Conservation (phyloP, 2,329 filamentous ascomycete genomes). For the Beauveria medogensis region DNA sequence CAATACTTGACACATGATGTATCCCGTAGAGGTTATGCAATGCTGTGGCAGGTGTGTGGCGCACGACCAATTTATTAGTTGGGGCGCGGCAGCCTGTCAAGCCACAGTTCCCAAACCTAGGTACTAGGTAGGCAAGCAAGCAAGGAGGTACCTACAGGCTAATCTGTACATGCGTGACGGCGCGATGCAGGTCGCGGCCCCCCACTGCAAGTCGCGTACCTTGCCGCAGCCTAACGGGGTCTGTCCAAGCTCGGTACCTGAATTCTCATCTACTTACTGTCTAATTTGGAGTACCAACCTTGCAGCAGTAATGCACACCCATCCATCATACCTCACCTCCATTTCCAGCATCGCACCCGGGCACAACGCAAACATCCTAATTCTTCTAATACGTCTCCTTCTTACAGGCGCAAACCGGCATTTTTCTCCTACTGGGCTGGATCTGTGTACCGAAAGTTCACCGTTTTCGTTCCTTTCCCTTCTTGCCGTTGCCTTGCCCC, state of each 20-base stretch:
- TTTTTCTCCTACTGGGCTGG: not conserved
- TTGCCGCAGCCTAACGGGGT: slow-evolving; percentile 8
- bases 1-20: too few relatives aligned
- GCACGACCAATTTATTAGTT: not conserved
- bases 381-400: not conserved
- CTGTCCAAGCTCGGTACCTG: not conserved
- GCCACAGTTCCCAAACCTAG: not conserved
- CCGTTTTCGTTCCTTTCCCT: not conserved
- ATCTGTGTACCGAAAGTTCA: not conserved
- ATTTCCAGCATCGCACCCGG: slow-evolving; percentile 5
- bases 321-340: not conserved
- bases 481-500: not conserved
- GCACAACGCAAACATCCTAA: not conserved
- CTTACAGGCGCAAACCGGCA: not conserved
- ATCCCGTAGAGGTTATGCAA: too few relatives aligned
- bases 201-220: slow-evolving; percentile 12
- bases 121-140: not conserved
- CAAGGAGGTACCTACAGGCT: not conserved
- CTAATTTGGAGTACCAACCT: not conserved
- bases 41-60: not conserved
- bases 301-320: not conserved
- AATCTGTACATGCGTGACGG: not conserved
- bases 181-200: not conserved
- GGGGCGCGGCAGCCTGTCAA: not conserved
- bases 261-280: not conserved